Evolutionary conservation across 2,329 filamentous ascomycete genomes (phyloP), one percentile per base, ranked within the genome.

Genomic region (Verticillium dahliae): DNA sequence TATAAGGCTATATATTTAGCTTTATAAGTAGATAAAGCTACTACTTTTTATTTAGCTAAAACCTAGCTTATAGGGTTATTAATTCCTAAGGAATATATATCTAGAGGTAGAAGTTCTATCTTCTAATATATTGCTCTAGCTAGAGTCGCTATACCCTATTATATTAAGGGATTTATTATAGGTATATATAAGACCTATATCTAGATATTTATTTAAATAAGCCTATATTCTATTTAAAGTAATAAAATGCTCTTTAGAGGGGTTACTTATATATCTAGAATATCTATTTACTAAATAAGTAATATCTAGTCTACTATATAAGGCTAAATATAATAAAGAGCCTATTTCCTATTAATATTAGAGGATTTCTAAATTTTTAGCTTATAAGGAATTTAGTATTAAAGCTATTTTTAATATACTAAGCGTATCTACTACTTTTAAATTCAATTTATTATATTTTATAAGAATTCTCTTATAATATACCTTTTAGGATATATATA

Each of bases 1-100:
- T 5, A 22, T 57, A 57, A 39, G 7, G 56, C 56, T 57, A 57
- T 57, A 57, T 57, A 57, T 57, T 57, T 37, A 57, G 56, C 34
- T 37, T 38, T 14, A 13, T 22, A 11, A 57, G 5, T 38, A 38
- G 13, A 9, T 41, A 41, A 22, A 22, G 56, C 31, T 57, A 57
- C 33, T 37, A 18, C 39, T 22, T 57, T 57, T 22, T 57, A 27
- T 13, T 57, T 57, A 38, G 34, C 39, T 38, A 22, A 57, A 18
- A 38, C 39, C 56, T 31, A 57, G n/a, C 56, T 35, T 41, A 57
- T 57, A 10, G 39, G 10, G 15, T 41, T 37, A 57, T 38, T 38
- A 22, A 22, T 38, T 18, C 56, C 5, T 38, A 22, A 22, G 18
- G 18, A 22, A 22, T 22, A 22, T 22, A 22, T 22, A 22, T 22